Base-by-base conservation (phyloP, 2,329 filamentous ascomycete genomes). In the Colletotrichum neosansevieriae region DNA sequence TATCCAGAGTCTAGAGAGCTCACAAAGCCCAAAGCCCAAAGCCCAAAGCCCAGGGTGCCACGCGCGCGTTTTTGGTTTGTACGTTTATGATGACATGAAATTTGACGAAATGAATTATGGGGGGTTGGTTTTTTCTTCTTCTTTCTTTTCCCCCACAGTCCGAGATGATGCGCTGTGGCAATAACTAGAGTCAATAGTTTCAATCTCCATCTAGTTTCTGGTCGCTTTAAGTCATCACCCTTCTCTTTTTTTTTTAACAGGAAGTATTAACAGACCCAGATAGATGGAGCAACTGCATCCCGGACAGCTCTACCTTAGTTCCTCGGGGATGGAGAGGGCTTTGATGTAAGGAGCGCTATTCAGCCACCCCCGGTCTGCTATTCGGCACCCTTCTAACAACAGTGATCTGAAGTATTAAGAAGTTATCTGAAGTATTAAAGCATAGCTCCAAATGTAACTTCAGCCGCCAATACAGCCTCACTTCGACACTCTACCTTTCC, bases 31-130 rank as follows among this genome's bases (percentile, higher is more conserved):
- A 5, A 24, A 24, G 4, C 24, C 24, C 24, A 24, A 24, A 24
- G 24, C 24, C 24, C 4, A 5, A 5, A 5, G 24, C 61, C 65
- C 47, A 59, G 65, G 65, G 61, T 65, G 65, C 65, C 65, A 68
- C 65, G 65, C 65, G 24, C 24, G 24, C 49, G 17, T 42, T 24
- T 44, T 38, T 38, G 53, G 54, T 29, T 54, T 54, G 49, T 44
- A 21, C 21, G 19, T 1, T 9, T 29, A 29, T 2, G n/a, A 7
- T 34, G 44, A 58, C 29, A 19, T 51, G 29, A 15, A 17, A 38
- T 36, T 56, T 57, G 19, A 50, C 44, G 64, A 68, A 50, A 67
- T 68, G 65, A 65, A 65, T 49, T 42, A 59, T 21, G 53, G 60
- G 65, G 53, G 32, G 34, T 6, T n/a, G n/a, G n/a, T 7, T 29